Base-by-base conservation (phyloP, 2,329 filamentous ascomycete species). In the Alternaria brassicicola region DNA sequence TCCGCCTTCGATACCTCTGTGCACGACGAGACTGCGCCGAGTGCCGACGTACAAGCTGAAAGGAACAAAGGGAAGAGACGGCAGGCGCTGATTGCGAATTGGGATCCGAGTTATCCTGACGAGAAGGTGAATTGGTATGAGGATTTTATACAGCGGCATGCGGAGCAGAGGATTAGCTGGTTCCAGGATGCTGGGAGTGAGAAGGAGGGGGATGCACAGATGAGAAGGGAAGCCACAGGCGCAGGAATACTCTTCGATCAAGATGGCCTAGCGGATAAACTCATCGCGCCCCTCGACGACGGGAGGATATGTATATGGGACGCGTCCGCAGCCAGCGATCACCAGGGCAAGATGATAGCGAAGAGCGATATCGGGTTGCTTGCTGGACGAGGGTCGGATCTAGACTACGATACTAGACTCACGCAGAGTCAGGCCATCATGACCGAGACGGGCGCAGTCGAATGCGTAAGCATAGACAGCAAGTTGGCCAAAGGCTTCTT, bases 241-340 rank as follows among this genome's bases (percentile, higher is more conserved):
- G 81, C 93, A 66, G 91, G 89, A 0, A 69, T 81, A 0, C 72
- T 95, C 8, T 88, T 89, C 54, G 82, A 84, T 66, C 80, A 78
- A 21, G 81, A 82, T 1, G 82, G 81, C 31, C 78, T 84, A 17
- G 81, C 85, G 23, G 81, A 84, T 62, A 81, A 88, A 52, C 87
- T 91, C 0, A 84, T 96, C 15, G 89, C 90, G 0, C 92, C 93
- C 2, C 80, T 97, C 7, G 92, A 96, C 57, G 91, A 97, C 72
- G 93, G 93, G 0, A 92, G 91, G 50, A 84, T 97, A n/a, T 91
- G 89, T 66, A 78, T 97, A 6, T 97, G 93, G 93, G 90, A 96
- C 39, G 73, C 70, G 2, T 52, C 59, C n/a, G 62, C 66, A 1
- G 63, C 62, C 19, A 85, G 83, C 67, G 89, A 89, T 4, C 84